Conservation (phyloP, 75 land plant species). For the Sequoia sempervirens region DNA sequence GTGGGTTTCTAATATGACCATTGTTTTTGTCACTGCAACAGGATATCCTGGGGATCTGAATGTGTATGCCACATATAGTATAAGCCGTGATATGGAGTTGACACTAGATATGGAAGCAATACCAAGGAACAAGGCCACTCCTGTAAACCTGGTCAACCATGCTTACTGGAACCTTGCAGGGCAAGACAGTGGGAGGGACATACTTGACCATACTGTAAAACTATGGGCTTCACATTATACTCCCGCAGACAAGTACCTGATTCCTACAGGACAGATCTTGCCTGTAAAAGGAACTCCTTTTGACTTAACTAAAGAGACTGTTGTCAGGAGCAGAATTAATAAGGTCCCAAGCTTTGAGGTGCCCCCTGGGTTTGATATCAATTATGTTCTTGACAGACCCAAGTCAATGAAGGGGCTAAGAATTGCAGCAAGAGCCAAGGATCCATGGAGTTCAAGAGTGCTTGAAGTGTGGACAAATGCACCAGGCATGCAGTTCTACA, state of each 20-base stretch:
- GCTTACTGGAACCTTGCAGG: conserved; percentile 84
- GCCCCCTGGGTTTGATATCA: conserved; percentile 55
- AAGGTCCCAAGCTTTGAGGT: conserved; percentile 8
- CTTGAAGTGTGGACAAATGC: conserved; percentile 52
- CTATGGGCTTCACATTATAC: conserved; percentile 47
- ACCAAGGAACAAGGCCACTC: conserved; percentile 57
- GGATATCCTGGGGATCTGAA: conserved; percentile 63
- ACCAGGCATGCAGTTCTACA: conserved; percentile 75
- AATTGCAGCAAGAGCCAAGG: conserved; percentile 39
- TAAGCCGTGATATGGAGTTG: conserved; percentile 24
- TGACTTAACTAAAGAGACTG: conserved; percentile 39
- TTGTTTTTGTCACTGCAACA: conserved; percentile 8
- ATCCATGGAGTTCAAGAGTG: conserved; percentile 32
- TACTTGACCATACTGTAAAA: conserved; percentile 41
- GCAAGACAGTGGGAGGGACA: conserved; percentile 45
- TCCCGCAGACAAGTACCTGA: conserved; percentile 43
- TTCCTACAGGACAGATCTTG: conserved; percentile 60
- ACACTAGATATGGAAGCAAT: conserved; percentile 41
- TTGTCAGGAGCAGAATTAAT: conserved; percentile 37
- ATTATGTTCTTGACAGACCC: conserved; percentile 47
- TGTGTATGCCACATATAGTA: conserved; percentile 39
- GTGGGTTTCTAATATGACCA: not conserved
- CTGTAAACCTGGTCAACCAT: conserved; percentile 65
- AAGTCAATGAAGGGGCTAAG: conserved; percentile 16
- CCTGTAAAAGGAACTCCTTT: conserved; percentile 62